Conservation (phyloP, 2,329 filamentous ascomycete species). For the Emericellopsis cladophorae region DNA sequence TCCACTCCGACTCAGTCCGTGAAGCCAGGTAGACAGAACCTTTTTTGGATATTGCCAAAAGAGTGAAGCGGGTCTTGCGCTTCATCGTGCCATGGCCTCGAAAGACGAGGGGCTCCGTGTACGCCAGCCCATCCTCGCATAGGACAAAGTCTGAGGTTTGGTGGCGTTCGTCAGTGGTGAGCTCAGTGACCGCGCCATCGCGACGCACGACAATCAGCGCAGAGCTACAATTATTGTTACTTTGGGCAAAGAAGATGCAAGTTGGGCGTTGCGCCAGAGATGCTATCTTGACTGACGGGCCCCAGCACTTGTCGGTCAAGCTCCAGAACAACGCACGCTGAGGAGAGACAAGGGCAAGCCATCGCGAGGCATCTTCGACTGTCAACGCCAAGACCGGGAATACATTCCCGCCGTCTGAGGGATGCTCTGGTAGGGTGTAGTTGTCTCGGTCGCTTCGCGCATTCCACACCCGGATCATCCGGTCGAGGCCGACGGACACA, state of each 20-base stretch:
- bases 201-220: conserved; percentile 49
- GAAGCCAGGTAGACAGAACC: conserved; percentile 36
- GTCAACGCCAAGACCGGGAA: conserved; percentile 52
- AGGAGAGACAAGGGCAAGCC: conserved; percentile 53
- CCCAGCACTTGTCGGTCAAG: conserved; percentile 42
- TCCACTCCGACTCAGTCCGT: conserved; percentile 30
- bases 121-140: conserved; percentile 38
- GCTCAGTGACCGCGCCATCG: conserved; percentile 50
- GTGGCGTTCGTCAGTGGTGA: conserved; percentile 30
- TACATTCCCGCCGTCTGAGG: conserved; percentile 25
- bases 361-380: conserved; percentile 50
- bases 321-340: conserved; percentile 51
- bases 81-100: conserved; percentile 20
- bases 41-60: not conserved
- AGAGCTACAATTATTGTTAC: conserved; percentile 20
- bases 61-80: not conserved
- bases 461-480: conserved; percentile 55
- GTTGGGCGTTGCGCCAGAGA: conserved; percentile 39
- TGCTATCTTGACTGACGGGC: conserved; percentile 39
- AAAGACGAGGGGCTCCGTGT: conserved; percentile 30
- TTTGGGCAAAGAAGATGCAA: conserved; percentile 49
- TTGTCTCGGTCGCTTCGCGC: conserved; percentile 29
- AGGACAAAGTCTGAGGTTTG: conserved; percentile 27
- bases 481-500: conserved; percentile 58
- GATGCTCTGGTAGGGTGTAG: conserved; percentile 27